A percentile compares a stretch with the other conserved stretches of the same genome.
phyloP scores from a whole-genome alignment of 2,329 filamentous ascomycete genomes.

The Xylariales sp. region DNA sequence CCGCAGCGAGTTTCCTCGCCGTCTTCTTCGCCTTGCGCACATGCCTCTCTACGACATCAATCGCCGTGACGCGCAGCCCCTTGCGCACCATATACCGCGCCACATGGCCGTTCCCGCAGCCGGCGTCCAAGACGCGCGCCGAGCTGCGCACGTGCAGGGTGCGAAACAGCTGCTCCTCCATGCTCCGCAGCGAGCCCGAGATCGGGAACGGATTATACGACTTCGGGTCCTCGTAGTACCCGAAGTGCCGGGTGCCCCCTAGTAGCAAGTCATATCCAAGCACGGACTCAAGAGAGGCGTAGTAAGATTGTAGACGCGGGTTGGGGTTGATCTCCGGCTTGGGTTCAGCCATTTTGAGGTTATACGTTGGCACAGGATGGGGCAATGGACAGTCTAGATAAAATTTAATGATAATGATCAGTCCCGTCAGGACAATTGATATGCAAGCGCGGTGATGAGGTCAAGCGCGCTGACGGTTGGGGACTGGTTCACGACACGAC shows the following conservation, averaged over 20 bases:
- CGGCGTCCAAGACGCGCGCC: conserved; percentile 63
- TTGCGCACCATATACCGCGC: conserved; percentile 60
- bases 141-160: conserved; percentile 49
- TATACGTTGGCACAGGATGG: neutral
- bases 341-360: conserved; percentile 4
- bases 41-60: conserved; percentile 63
- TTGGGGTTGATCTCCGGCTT: conserved; percentile 26
- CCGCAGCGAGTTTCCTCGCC: conserved; percentile 2
- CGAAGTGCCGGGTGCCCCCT: conserved; percentile 35
- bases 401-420: neutral
- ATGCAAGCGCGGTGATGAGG: no score
- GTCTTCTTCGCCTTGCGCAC: conserved; percentile 54
- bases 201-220: conserved; percentile 31
- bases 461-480: no score
- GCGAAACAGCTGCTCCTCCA: conserved; percentile 62
- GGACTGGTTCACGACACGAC: neutral
- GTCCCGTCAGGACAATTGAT: neutral
- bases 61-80: conserved; percentile 56
- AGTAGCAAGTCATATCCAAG: conserved; percentile 34
- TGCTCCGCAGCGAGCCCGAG: conserved; percentile 41
- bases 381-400: neutral
- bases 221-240: conserved; percentile 28
- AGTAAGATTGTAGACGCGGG: conserved; percentile 31
- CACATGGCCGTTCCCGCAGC: conserved; percentile 62
- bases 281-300: conserved; percentile 33